Base-by-base conservation (phyloP, 805 yeast genomes). In the Starmerella bacillaris region DNA sequence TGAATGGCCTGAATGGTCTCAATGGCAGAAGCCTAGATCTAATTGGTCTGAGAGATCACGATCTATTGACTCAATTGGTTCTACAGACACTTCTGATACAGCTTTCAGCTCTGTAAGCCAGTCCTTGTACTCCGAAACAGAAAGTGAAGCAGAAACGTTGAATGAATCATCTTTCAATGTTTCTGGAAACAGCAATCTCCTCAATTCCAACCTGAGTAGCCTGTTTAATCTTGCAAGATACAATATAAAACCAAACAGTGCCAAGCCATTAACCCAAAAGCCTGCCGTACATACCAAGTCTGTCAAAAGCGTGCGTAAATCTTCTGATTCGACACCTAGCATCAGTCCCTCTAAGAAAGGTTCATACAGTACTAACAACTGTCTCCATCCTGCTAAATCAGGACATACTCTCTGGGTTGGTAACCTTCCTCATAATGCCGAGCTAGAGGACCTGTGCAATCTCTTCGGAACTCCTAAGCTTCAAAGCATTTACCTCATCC, bases 381-480 rank as follows among this genome's bases (percentile, higher is more conserved):
- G 35, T 15, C 17, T 37, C 24, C 47, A 44, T 18, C 59, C 60
- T 2, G 56, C 54, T 5, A 57, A 50, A 26, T 43, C 56, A 8
- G 59, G 57, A 11, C 55, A 46, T 35, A 61, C 66, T 1, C 64
- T 61, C 35, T 70, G 72, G 55, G 75, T 57, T 7, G 64, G 64
- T 5, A 60, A 60, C 36, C 42, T 60, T 9, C 60, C 64, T 9
- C 44, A 50, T 8, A 45, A 42, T 24, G 49, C 61, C n/a, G 47
- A 55, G 6, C 49, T 61, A 18, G 38, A 42, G 11, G 60, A 58
- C 39, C 45, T 61, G 26, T 47, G 60, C 27, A 43, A 39, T 27
- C 43, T 59, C 29, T 60, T 60, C 38, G 63, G 60, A 2, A 48
- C 57, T 18, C 50, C 53, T 7, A 51, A 51, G 8, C 50, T 60